Evolutionary conservation across 345 rosid genomes (phyloP).

Genomic region (Eucalyptus coolabah): DNA sequence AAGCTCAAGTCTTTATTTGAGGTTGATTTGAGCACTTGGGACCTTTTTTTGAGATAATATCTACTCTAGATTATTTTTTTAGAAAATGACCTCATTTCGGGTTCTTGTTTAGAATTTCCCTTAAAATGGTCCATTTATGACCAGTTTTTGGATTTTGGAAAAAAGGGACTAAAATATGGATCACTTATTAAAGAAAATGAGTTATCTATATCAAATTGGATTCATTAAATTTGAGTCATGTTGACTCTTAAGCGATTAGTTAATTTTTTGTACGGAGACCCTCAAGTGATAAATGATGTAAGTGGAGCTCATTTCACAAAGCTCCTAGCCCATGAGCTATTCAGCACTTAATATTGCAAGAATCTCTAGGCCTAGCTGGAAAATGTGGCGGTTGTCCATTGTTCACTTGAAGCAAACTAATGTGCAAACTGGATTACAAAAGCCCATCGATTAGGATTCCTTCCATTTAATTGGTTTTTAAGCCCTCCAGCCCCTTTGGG

Average conservation of each 20-base stretch:
- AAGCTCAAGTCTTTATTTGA: no score
- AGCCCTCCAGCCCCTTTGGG: background rate
- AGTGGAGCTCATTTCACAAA: background rate
- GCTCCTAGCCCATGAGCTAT: background rate
- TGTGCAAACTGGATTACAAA: background rate
- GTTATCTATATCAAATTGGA: background rate
- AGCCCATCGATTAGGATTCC: background rate
- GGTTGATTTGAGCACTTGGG: no score
- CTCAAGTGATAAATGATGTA: background rate
- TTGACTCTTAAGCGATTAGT: background rate
- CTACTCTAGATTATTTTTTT: accelerated
- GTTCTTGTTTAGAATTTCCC: no score
- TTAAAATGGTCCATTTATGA: background rate
- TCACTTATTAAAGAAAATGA: background rate
- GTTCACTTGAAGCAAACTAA: background rate
- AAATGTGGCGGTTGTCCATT: background rate
- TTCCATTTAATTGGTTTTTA: background rate
- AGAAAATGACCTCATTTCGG: no score
- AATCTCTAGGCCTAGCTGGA: background rate
- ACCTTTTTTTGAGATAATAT: no score
- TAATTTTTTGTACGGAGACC: no score
- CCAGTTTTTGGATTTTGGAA: background rate
- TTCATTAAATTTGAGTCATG: background rate
- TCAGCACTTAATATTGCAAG: background rate
- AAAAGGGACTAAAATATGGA: background rate